phyloP scores from a whole-genome alignment of 2,329 filamentous ascomycete genomes.

The Ophiostoma triangulosporum region DNA sequence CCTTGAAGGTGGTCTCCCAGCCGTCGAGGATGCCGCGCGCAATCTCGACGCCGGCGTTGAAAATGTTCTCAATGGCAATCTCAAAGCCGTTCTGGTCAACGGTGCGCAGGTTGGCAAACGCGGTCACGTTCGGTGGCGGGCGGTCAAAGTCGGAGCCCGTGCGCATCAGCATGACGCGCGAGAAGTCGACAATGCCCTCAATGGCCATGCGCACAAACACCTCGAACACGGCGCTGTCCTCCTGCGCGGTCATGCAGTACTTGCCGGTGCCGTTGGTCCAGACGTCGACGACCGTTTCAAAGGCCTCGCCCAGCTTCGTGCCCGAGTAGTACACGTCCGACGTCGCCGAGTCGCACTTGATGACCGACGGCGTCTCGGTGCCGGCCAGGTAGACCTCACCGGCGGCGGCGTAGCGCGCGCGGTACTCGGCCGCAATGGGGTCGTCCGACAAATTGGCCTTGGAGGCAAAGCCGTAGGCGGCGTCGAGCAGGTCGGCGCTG shows the following conservation, averaged over 20 bases:
- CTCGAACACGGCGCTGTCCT: constrained; percentile 58
- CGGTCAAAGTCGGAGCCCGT: constrained; percentile 59
- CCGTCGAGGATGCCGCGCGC: constrained; percentile 46
- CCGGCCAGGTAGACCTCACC: constrained; percentile 28
- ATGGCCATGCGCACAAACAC: constrained; percentile 47
- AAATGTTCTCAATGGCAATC: constrained; percentile 53
- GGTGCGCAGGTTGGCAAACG: constrained; percentile 45
- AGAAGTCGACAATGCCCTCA: constrained; percentile 48
- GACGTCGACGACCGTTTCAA: constrained; percentile 48
- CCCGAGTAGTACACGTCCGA: constrained; percentile 62
- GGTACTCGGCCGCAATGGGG: constrained; percentile 34
- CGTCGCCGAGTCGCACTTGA: constrained; percentile 54
- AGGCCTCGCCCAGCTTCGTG: constrained; percentile 43
- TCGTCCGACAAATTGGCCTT: constrained; percentile 40
- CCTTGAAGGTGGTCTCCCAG: constrained; percentile 46
- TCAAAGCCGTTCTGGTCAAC: constrained; percentile 49
- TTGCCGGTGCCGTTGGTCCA: constrained; percentile 54
- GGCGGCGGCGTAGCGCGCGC: constrained; percentile 34
- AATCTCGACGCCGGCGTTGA: constrained; percentile 49
- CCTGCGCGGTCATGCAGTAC: constrained; percentile 61
- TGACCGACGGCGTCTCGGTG: constrained; percentile 36
- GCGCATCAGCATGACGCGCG: constrained; percentile 53
- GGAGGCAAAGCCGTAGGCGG: constrained; percentile 36
- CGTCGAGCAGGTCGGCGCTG: constrained; percentile 41
- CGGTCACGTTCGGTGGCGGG: constrained; percentile 42